phyloP scores from a whole-genome alignment of 148 eudicot genomes.

The Fagopyrum esculentum region DNA sequence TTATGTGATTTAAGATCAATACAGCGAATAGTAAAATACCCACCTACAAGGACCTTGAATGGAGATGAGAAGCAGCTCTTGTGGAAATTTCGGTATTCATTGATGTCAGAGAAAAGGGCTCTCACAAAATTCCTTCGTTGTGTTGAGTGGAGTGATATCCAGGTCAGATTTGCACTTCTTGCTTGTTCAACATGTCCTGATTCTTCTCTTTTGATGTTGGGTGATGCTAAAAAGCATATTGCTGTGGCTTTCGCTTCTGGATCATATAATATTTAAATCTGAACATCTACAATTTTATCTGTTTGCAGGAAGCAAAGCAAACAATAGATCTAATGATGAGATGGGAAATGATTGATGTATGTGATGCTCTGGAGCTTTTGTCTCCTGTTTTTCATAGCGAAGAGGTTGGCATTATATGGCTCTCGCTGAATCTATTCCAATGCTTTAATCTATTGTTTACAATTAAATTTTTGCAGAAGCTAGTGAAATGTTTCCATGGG shows the following conservation, averaged over 20 bases:
- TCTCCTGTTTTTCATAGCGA: conserved; percentile 97
- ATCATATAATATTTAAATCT: background rate
- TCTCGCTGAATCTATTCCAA: background rate
- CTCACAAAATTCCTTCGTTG: conserved; percentile 93
- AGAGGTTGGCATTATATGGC: conserved; percentile 59
- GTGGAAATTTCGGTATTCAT: conserved; percentile 97
- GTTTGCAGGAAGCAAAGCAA: conserved; percentile 93
- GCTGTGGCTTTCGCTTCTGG: conserved; percentile 12
- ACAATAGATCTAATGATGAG: conserved; percentile 76
- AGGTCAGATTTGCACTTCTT: conserved; percentile 32
- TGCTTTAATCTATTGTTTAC: background rate
- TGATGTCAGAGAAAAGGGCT: conserved; percentile 93
- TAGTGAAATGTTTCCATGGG: background rate
- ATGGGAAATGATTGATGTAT: conserved; percentile 92
- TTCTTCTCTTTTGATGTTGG: background rate
- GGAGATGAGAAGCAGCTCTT: conserved; percentile 95
- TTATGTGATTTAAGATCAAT: conserved; percentile 53
- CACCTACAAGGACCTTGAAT: conserved; percentile 88
- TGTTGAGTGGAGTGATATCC: conserved; percentile 99
- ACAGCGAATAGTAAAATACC: conserved; percentile 79
- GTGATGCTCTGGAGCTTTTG: conserved; percentile 92
- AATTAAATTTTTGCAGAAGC: background rate
- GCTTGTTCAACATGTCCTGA: background rate
- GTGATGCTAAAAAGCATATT: conserved; percentile 7
- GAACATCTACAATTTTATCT: conserved; percentile 8